Conservation (phyloP, 768 basidiomycete genomes). For the Hortiboletus flavorubellus region DNA sequence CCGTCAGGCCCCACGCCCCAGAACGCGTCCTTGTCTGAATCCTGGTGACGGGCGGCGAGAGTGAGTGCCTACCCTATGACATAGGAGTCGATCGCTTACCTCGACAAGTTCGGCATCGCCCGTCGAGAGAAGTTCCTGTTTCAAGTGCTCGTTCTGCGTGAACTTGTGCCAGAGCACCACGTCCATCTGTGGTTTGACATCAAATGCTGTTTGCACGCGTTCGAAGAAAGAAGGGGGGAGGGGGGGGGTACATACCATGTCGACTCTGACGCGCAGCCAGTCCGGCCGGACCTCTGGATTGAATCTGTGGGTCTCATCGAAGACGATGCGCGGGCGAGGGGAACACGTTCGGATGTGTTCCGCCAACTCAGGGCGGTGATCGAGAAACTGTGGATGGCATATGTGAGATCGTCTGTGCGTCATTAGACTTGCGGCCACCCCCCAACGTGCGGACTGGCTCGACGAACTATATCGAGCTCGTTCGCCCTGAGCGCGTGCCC, state of each 20-base stretch:
- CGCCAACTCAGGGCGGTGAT: conserved; percentile 33
- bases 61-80: conserved; percentile 11
- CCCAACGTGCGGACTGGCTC: conserved; percentile 1
- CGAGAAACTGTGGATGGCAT: conserved; percentile 27
- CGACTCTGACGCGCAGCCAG: conserved; percentile 32
- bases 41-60: conserved; percentile 16
- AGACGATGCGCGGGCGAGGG: conserved; percentile 30
- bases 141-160: conserved; percentile 37
- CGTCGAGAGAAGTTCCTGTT: conserved; percentile 34
- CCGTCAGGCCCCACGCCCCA: conserved; percentile 41
- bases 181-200: conserved; percentile 32
- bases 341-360: conserved; percentile 36
- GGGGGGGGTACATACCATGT: conserved; percentile 25
- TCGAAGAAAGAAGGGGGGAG: conserved; percentile 6
- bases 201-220: conserved; percentile 12
- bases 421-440: conserved; percentile 10
- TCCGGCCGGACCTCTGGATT: conserved; percentile 36
- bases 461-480: neutral
- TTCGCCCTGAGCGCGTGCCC: too few relatives aligned
- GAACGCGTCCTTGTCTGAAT: conserved; percentile 36
- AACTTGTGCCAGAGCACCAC: conserved; percentile 39
- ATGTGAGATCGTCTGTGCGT: conserved; percentile 18
- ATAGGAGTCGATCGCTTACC: conserved; percentile 27
- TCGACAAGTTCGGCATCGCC: conserved; percentile 38
- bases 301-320: conserved; percentile 35